Evolutionary conservation across 2,329 filamentous ascomycete species (phyloP).

Genomic region (Diaporthe sp.): DNA sequence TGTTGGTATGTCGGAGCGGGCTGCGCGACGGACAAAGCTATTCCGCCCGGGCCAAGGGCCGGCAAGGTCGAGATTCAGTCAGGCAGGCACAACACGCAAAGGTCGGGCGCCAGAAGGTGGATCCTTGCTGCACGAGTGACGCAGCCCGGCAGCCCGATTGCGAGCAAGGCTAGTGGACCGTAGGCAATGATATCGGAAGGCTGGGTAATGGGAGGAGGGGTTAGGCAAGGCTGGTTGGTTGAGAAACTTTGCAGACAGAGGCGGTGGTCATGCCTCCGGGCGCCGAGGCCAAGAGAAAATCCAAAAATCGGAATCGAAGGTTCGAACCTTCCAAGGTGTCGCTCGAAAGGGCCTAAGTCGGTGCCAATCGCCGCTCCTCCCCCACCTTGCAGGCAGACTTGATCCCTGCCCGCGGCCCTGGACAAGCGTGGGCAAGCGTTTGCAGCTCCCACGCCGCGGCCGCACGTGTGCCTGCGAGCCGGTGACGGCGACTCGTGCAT

Average conservation of each 20-base stretch:
- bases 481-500: slow-evolving; percentile 29
- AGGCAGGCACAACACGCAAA: neutral
- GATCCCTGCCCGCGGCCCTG: slow-evolving; percentile 1
- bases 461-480: slow-evolving; percentile 10
- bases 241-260: neutral
- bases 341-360: neutral
- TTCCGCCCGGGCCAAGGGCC: neutral
- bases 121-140: slow-evolving; percentile 18
- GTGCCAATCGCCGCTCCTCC: neutral
- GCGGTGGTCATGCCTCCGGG: slow-evolving; percentile 4
- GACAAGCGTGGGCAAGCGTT: neutral
- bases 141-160: neutral
- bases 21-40: slow-evolving; percentile 20
- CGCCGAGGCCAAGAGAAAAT: slow-evolving; percentile 5
- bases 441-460: neutral
- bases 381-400: neutral
- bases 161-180: neutral
- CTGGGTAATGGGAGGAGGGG: neutral
- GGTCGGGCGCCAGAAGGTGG: slow-evolving; percentile 3
- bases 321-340: neutral
- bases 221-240: neutral
- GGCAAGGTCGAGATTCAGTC: neutral
- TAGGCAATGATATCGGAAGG: neutral
- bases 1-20: slow-evolving; percentile 14
- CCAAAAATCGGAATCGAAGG: slow-evolving; percentile 13